phyloP scores from a whole-genome alignment of 257 asterid species.

The Solanum gracilifrons region DNA sequence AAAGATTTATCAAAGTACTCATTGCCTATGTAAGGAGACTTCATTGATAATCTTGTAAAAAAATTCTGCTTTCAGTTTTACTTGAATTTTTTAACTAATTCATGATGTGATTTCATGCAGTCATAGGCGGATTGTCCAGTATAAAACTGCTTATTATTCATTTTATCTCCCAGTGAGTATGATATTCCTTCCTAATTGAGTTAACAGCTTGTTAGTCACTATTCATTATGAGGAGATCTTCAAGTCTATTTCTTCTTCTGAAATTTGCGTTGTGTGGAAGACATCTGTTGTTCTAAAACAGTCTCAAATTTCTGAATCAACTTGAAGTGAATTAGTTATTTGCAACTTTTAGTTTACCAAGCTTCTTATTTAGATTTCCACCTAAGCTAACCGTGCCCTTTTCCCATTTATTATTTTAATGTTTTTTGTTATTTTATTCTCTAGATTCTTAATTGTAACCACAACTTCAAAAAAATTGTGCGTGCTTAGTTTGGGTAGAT shows the following conservation, averaged over 20 bases:
- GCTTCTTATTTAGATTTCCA: not conserved
- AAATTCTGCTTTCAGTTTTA: not conserved
- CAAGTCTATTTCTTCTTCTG: not conserved
- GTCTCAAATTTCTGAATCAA: not conserved
- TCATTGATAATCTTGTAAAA: not conserved
- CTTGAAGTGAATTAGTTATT: not conserved
- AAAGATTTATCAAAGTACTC: conserved; percentile 83
- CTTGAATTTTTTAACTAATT: not conserved
- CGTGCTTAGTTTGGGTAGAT: not conserved
- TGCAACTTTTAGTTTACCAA: not conserved
- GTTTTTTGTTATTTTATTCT: not conserved
- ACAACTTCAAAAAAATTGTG: not conserved
- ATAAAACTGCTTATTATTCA: conserved; percentile 92
- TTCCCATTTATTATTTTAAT: not conserved
- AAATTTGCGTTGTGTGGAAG: not conserved
- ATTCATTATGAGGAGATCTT: not conserved
- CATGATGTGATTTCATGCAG: conserved; percentile 32
- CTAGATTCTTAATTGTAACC: not conserved
- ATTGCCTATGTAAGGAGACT: conserved; percentile 56
- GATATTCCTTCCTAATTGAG: not conserved
- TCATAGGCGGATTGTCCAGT: conserved; percentile 86
- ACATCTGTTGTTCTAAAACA: not conserved
- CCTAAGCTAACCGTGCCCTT: not conserved
- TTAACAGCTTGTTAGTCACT: not conserved
- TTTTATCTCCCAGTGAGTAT: conserved; percentile 88